Evolutionary conservation across 495 filamentous ascomycete genomes (phyloP).

Genomic region (Xanthoparmelia taractica): DNA sequence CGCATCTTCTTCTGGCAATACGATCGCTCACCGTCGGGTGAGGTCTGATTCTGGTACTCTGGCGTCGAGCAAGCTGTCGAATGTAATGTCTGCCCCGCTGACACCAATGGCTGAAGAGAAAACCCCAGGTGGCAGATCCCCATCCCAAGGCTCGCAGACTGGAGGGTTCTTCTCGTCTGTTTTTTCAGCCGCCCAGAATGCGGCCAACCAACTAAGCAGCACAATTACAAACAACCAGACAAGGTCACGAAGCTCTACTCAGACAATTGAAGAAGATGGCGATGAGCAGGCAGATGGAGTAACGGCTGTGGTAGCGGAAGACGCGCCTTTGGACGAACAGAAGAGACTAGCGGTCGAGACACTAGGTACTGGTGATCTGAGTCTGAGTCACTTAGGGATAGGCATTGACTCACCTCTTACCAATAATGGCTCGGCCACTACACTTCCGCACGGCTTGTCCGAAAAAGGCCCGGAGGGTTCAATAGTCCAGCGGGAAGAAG

Average conservation of each 20-base stretch:
- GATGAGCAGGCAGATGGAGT: slow-evolving; percentile 26
- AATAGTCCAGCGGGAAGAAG: slow-evolving; percentile 44
- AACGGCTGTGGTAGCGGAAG: slow-evolving; percentile 22
- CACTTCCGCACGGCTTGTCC: slow-evolving; percentile 40
- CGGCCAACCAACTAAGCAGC: slow-evolving; percentile 76
- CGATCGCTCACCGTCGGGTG: slow-evolving; percentile 65
- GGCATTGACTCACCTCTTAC: slow-evolving; percentile 38
- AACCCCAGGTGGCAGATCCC: slow-evolving; percentile 37
- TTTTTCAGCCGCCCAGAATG: slow-evolving; percentile 88
- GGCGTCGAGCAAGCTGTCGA: slow-evolving; percentile 85
- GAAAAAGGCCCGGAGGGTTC: slow-evolving; percentile 29
- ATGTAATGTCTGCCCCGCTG: slow-evolving; percentile 61
- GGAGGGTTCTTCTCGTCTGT: slow-evolving; percentile 86
- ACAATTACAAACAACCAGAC: slow-evolving; percentile 59
- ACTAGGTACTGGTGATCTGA: slow-evolving; percentile 79
- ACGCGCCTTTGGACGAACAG: slow-evolving; percentile 36
- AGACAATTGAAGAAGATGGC: slow-evolving; percentile 26
- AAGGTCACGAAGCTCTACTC: slow-evolving; percentile 33
- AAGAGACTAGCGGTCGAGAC: slow-evolving; percentile 81
- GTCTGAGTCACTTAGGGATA: slow-evolving; percentile 73
- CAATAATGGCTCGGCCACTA: slow-evolving; percentile 27
- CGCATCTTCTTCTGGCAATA: slow-evolving; percentile 51
- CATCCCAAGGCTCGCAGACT: slow-evolving; percentile 39
- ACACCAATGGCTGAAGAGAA: slow-evolving; percentile 67
- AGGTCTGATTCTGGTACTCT: slow-evolving; percentile 58